Evolutionary conservation across 1,139 yeast genomes (phyloP), one percentile per base, ranked within the genome.

Genomic region (Kodamaea arcana): DNA sequence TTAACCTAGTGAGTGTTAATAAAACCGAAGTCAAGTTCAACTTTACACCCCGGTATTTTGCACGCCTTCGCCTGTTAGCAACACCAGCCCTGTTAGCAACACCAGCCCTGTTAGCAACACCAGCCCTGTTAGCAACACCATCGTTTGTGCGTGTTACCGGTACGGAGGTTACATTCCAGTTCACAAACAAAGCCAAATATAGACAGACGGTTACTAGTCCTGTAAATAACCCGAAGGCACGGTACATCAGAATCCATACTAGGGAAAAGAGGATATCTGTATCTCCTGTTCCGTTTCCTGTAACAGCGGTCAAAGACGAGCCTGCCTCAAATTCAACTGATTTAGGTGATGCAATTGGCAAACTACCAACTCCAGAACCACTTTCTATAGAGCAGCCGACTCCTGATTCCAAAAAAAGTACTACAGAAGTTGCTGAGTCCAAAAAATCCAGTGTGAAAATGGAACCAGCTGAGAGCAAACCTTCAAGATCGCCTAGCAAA

Each of bases 201-300:
- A n/a, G n/a, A n/a, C n/a, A n/a, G n/a, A n/a, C n/a, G n/a, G n/a
- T n/a, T n/a, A n/a, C n/a, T n/a, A n/a, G n/a, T n/a, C n/a, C n/a
- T n/a, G n/a, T n/a, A n/a, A n/a, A n/a, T n/a, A n/a, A n/a, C n/a
- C n/a, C 9, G 22, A 18, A 18, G 6, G 22, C 22, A 7, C 43
- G 66, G 32, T 65, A 52, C 35, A 60, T 65, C 20, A 60, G 47
- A 34, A 62, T 64, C 11, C 40, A 44, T 10, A 54, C 60, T 6
- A 53, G 47, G 31, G 41, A 50, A 17, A 52, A 49, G 35, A 54
- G 41, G 24, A 51, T 56, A 1, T 32, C 37, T 13, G 17, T 51
- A 2, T 57, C 62, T 0, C 22, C 47, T 2, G 41, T 37, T 1
- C 56, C 57, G n/a, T 53, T 51, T 37, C 37, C 30, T 20, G 29